Evolutionary conservation across 2,329 filamentous ascomycete species (phyloP).

Genomic region (Penicillium psychrosexuale): DNA sequence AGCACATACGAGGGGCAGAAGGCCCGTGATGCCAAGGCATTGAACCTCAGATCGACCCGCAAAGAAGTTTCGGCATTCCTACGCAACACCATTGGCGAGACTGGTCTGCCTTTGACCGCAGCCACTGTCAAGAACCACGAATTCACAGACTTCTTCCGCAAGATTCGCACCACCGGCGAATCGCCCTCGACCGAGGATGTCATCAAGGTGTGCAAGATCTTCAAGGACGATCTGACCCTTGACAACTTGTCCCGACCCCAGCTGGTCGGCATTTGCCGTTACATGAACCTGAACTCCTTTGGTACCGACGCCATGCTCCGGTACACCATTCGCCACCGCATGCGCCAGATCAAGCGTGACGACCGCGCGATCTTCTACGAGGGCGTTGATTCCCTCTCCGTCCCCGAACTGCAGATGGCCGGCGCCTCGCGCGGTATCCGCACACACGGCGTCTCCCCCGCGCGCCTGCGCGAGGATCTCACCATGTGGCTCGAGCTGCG

Average conservation of each 20-base stretch:
- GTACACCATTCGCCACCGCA: constrained; percentile 93
- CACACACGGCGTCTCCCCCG: constrained; percentile 88
- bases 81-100: constrained; percentile 82
- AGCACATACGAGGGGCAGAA: constrained; percentile 95
- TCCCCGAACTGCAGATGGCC: constrained; percentile 86
- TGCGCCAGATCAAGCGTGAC: constrained; percentile 99
- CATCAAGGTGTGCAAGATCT: constrained; percentile 98
- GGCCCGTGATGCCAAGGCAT: constrained; percentile 84
- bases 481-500: constrained; percentile 92
- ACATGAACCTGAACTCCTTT: constrained; percentile 96
- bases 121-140: constrained; percentile 87
- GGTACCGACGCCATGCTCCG: constrained; percentile 97
- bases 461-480: constrained; percentile 80
- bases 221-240: constrained; percentile 94
- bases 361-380: constrained; percentile 92
- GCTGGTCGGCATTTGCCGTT: constrained; percentile 94
- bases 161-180: constrained; percentile 88
- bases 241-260: constrained; percentile 96
- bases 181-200: constrained; percentile 84
- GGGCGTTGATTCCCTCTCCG: constrained; percentile 88
- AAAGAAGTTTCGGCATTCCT: constrained; percentile 93
- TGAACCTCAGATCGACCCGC: constrained; percentile 74
- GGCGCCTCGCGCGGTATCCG: constrained; percentile 89
- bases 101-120: constrained; percentile 81
- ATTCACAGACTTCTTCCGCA: constrained; percentile 95